These are phyloP conservation scores for Corallochytrium limacisporum DNA, from an alignment of 78 protist species.

Conservation along the genomic window DNA sequence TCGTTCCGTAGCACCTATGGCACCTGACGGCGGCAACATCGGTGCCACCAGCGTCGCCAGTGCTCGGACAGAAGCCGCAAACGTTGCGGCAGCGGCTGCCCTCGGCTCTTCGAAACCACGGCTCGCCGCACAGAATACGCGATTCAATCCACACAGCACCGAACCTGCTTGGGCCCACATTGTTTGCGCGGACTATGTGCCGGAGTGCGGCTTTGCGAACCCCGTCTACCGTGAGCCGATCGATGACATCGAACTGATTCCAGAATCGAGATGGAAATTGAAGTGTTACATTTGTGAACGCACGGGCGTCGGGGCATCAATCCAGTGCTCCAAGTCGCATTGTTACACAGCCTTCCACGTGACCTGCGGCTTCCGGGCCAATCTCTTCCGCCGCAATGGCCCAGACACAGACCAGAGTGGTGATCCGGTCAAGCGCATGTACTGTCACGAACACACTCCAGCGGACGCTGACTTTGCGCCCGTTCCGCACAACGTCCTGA, in stretches of 20 bases:
- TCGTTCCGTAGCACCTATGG: background rate
- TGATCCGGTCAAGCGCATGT: no score
- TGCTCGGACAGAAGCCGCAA: no score
- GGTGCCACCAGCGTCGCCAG: no score
- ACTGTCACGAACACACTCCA: no score
- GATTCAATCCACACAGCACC: background rate
- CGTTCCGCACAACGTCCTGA: no score
- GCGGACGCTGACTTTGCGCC: no score
- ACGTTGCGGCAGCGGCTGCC: background rate
- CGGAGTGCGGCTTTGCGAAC: conserved; percentile 3
- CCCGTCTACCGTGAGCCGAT: background rate
- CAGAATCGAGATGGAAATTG: background rate
- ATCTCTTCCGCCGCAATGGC: no score
- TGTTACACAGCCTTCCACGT: conserved; percentile 14
- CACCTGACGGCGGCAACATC: background rate
- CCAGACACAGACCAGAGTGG: no score
- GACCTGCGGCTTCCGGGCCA: conserved; percentile 1
- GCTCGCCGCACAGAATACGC: background rate
- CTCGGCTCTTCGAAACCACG: background rate
- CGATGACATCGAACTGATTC: background rate
- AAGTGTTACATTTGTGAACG: conserved; percentile 1
- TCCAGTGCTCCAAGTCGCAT: background rate
- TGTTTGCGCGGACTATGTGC: conserved; percentile 7
- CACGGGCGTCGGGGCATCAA: conserved; percentile 11
- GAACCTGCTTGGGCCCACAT: conserved; percentile 19